Evolutionary conservation across 176 grass and related monocot species (phyloP), one percentile per base, ranked within the genome.

Genomic region (Metroxylon sagu): DNA sequence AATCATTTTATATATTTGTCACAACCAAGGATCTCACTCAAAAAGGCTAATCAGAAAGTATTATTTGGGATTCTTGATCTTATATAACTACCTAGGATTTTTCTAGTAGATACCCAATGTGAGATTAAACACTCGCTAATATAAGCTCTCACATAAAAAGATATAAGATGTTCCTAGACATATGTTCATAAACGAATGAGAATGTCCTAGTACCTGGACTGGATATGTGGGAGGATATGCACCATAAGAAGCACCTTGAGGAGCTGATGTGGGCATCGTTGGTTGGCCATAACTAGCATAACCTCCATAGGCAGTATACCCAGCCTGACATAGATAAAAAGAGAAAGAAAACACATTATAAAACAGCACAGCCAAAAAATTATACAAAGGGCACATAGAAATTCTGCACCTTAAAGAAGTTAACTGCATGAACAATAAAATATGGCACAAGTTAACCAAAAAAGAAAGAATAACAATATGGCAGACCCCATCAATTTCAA

Each of bases 201-300:
- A 53, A 48, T 31, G 35, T 10, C 35, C 8, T 7, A 5, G 43
- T 79, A 95, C 90, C 86, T 95, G 82, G 25, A 79, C 62, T 29
- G 80, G 50, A 72, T 95, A 95, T 29, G 86, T 27, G 53, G 82
- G 74, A 76, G 90, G 76, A 74, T 89, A 95, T 26, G 74, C 76
- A 61, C 77, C 73, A 50, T 88, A 85, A 31, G 82, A 74, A 71
- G 85, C 80, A 50, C 65, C 56, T 59, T 84, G 80, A 76, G 85
- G 63, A 74, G 84, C 89, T 55, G 80, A 73, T 39, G 76, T 74
- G 4, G 80, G 72, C 69, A 89, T 57, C 77, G 84, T 77, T 56
- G 52, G 65, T 35, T 80, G 76, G 54, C 65, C 75, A 71, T 83
- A 77, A 70, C 80, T 68, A 39, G 52, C 80, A 50, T 84, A 89